These are phyloP conservation scores for Neofusicoccum ribis DNA, from an alignment of 2,329 filamentous ascomycete genomes.

Conservation along the genomic window DNA sequence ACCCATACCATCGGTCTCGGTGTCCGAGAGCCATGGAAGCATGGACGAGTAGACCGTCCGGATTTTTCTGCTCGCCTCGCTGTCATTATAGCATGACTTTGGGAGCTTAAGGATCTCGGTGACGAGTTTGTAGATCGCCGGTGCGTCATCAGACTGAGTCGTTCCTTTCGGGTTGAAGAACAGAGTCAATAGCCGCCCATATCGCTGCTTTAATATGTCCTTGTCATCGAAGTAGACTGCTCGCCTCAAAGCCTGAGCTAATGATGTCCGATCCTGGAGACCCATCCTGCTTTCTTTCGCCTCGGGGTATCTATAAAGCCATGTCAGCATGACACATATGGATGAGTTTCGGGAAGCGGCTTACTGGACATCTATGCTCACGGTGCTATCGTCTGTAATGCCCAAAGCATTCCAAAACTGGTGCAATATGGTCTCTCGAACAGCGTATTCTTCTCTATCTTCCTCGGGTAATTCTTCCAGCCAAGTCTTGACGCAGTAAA, in stretches of 20 bases:
- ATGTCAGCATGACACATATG: background rate
- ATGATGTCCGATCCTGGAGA: background rate
- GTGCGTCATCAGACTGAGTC: constrained; percentile 1
- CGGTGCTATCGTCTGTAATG: background rate
- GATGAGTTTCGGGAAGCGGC: background rate
- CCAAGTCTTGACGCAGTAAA: constrained; percentile 37
- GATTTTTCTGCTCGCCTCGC: constrained; percentile 6
- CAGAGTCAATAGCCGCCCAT: constrained; percentile 31
- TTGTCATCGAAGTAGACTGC: constrained; percentile 27
- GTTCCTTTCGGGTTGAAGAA: constrained; percentile 25
- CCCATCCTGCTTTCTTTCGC: background rate
- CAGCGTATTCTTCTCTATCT: background rate
- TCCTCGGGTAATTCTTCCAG: constrained; percentile 29
- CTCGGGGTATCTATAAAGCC: background rate
- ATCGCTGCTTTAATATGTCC: constrained; percentile 35
- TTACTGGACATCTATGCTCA: background rate
- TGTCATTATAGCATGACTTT: constrained; percentile 8
- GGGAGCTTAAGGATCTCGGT: constrained; percentile 7
- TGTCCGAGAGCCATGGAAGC: constrained; percentile 9
- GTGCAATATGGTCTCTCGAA: background rate
- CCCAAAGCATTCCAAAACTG: constrained; percentile 11
- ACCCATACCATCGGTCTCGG: background rate
- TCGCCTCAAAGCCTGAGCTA: constrained; percentile 25
- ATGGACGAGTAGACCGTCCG: constrained; percentile 11
- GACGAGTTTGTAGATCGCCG: constrained; percentile 9